phyloP scores from a whole-genome alignment of 345 rosid genomes.

The Draba incana region DNA sequence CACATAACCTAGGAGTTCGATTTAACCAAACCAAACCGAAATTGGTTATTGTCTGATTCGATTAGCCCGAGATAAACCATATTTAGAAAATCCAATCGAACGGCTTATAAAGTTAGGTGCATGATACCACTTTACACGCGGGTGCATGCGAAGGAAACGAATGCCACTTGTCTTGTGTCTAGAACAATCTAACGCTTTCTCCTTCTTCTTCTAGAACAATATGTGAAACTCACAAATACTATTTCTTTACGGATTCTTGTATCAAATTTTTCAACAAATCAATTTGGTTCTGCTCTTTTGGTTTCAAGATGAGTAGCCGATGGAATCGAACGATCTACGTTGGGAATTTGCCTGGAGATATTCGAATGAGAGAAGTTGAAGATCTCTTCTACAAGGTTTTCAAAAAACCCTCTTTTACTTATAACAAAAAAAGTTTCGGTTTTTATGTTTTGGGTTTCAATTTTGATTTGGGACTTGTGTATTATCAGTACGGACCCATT shows the following conservation, averaged over 20 bases:
- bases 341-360: slow-evolving; percentile 95
- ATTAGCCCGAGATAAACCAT: neutral
- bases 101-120: neutral
- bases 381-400: slow-evolving; percentile 88
- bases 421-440: no score
- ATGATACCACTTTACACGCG: slow-evolving; percentile 23
- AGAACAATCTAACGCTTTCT: slow-evolving; percentile 38
- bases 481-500: slow-evolving; percentile 82
- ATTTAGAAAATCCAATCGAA: neutral
- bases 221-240: no score
- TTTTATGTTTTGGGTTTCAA: neutral
- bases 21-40: neutral
- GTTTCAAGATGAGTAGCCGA: slow-evolving; percentile 67
- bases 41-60: neutral
- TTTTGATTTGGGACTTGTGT: neutral
- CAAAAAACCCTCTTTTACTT: neutral
- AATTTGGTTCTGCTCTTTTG: neutral
- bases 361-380: slow-evolving; percentile 83
- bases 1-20: slow-evolving; percentile 20
- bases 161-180: slow-evolving; percentile 25
- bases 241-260: no score
- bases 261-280: no score
- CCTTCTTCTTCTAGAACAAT: neutral
- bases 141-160: neutral
- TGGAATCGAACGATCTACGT: slow-evolving; percentile 88